phyloP scores from a whole-genome alignment of 1,284 basidiomycete genomes.

The Fomitopsis pinicola region DNA sequence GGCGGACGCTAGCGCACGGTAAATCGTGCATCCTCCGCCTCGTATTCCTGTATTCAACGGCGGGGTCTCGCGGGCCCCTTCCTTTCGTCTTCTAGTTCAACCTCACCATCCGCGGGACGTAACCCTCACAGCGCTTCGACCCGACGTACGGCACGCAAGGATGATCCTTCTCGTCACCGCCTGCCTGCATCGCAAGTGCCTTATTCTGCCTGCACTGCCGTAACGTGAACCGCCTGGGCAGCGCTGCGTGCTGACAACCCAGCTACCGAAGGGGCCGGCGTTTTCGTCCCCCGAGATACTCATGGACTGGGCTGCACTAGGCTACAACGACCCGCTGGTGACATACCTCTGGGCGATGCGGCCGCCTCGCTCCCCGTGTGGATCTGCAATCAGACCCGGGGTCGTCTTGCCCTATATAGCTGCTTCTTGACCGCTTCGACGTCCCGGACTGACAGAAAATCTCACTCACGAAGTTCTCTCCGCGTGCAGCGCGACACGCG shows the following conservation, averaged over 20 bases:
- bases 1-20: neutral
- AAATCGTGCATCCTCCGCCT: too few relatives aligned
- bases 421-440: neutral
- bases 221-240: too few relatives aligned
- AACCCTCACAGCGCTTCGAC: neutral
- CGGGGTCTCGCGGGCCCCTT: too few relatives aligned
- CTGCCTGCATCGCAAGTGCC: neutral
- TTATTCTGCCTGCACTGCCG: neutral
- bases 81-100: neutral
- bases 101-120: neutral
- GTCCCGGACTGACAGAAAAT: neutral
- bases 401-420: neutral
- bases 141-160: neutral
- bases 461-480: neutral
- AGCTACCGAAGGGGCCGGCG: neutral
- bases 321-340: neutral
- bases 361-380: neutral
- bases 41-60: too few relatives aligned
- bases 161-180: neutral
- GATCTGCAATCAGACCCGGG: neutral
- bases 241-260: neutral
- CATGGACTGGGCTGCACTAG: neutral
- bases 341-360: neutral
- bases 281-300: neutral
- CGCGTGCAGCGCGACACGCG: neutral